phyloP scores from a whole-genome alignment of 768 basidiomycete species.

The Suillus decipiens region DNA sequence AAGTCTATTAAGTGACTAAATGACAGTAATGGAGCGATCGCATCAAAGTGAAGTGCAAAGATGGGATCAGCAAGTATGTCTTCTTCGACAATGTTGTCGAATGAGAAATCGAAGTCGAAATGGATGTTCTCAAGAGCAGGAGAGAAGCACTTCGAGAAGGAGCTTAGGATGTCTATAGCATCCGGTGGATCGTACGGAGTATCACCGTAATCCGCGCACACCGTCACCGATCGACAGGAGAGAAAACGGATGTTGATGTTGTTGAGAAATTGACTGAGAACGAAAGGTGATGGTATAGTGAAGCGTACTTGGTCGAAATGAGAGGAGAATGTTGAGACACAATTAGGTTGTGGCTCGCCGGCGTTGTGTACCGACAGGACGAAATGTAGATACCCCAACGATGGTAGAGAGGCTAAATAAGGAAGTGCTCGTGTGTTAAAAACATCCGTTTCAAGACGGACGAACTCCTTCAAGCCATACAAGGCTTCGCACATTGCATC shows the following conservation, averaged over 20 bases:
- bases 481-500: neutral
- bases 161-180: neutral
- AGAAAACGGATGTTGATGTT: neutral
- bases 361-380: neutral
- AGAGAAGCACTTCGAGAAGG: neutral
- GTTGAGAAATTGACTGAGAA: neutral
- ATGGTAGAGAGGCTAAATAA: neutral
- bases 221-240: neutral
- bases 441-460: neutral
- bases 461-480: neutral
- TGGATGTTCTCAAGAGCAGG: neutral
- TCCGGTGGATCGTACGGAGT: neutral
- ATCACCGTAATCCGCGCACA: neutral
- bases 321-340: neutral
- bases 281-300: neutral
- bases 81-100: neutral
- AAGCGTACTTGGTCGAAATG: neutral
- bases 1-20: neutral
- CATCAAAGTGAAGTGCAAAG: neutral
- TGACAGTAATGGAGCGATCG: neutral
- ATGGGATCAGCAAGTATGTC: neutral
- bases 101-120: neutral
- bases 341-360: neutral
- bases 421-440: neutral
- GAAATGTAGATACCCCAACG: neutral